These are phyloP conservation scores for Beauveria asiatica DNA, from an alignment of 2,329 filamentous ascomycete genomes.

Conservation along the genomic window DNA sequence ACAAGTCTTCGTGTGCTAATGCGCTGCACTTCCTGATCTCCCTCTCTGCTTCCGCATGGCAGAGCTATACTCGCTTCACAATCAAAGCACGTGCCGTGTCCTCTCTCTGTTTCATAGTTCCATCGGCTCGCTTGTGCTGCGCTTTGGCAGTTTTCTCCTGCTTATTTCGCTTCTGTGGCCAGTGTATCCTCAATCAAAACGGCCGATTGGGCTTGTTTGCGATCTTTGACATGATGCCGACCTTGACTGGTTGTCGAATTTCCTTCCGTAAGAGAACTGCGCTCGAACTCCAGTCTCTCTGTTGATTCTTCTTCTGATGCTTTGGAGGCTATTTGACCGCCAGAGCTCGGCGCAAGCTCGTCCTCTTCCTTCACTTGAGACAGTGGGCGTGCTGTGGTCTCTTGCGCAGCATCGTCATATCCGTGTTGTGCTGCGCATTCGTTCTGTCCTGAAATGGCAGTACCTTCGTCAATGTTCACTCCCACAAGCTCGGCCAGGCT, in stretches of 20 bases:
- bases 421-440: neutral
- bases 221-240: neutral
- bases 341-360: constrained; percentile 23
- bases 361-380: constrained; percentile 31
- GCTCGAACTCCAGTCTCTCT: constrained; percentile 2
- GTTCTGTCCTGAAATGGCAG: constrained; percentile 23
- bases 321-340: constrained; percentile 12
- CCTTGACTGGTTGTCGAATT: neutral
- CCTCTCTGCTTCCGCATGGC: neutral
- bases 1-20: neutral
- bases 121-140: too few species aligned
- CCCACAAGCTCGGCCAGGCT: constrained; percentile 81
- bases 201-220: neutral
- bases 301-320: neutral
- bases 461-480: constrained; percentile 43
- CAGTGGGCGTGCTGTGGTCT: constrained; percentile 20
- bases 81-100: neutral
- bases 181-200: neutral
- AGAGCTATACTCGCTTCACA: neutral
- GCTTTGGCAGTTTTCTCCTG: neutral
- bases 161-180: neutral
- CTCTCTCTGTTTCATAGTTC: too few species aligned
- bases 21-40: neutral
- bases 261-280: neutral
- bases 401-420: constrained; percentile 16